A percentile compares a stretch with the other conserved stretches of the same genome.
These are phyloP conservation scores for Ganoderma boninense DNA, from an alignment of 1,284 basidiomycete species.

Conservation along the genomic window DNA sequence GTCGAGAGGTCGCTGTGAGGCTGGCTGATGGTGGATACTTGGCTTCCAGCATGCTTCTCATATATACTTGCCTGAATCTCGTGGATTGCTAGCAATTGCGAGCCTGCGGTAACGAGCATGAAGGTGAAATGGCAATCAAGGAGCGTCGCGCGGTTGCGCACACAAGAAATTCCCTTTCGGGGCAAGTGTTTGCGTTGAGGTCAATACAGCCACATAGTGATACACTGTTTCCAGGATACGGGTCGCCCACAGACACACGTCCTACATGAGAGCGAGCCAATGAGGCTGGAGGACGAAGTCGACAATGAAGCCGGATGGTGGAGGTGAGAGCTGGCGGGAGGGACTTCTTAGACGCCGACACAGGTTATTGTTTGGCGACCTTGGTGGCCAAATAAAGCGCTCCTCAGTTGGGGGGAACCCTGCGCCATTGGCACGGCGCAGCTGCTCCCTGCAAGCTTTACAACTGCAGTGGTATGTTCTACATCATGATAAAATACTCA, in stretches of 20 bases:
- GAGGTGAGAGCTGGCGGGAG: not conserved
- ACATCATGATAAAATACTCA: too few species aligned
- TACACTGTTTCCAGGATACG: not conserved
- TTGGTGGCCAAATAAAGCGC: not conserved
- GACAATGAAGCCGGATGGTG: not conserved
- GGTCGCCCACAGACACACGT: not conserved
- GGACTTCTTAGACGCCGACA: not conserved
- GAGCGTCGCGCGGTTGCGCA: not conserved
- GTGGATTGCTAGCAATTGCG: constrained; percentile 1
- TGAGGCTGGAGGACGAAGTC: not conserved
- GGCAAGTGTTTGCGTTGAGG: not conserved
- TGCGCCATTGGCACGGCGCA: too few species aligned
- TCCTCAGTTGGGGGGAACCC: too few species aligned
- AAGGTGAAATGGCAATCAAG: not conserved
- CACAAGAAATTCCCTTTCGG: not conserved
- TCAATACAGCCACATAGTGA: not conserved
- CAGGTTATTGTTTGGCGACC: not conserved
- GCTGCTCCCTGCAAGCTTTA: too few species aligned
- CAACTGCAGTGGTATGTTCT: too few species aligned
- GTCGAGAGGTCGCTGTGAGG: not conserved
- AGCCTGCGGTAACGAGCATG: not conserved
- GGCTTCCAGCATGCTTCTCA: not conserved
- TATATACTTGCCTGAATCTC: not conserved
- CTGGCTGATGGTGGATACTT: not conserved
- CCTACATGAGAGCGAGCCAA: not conserved